Conservation (phyloP, 2,329 filamentous ascomycete species). For the Fusarium denticulatum region DNA sequence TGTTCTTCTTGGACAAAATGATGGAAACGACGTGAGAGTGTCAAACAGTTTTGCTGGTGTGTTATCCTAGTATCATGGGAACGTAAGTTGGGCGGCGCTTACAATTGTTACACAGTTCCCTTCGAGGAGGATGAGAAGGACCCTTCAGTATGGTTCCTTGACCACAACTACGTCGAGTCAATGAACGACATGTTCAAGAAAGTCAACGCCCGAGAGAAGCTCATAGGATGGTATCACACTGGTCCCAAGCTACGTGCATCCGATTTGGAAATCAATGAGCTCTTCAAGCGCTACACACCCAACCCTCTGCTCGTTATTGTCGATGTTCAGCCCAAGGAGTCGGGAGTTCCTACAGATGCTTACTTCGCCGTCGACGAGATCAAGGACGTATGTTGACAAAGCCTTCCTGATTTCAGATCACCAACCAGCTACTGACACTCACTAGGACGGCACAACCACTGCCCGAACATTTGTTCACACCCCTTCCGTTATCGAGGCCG, state of each 20-base stretch:
- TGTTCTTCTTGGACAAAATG: conserved; percentile 93
- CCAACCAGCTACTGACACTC: conserved; percentile 5
- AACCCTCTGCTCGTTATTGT: conserved; percentile 97
- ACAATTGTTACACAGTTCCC: conserved; percentile 70
- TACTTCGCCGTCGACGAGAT: conserved; percentile 99
- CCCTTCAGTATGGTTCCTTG: conserved; percentile 97
- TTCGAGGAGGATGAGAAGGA: conserved; percentile 99
- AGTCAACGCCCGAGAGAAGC: conserved; percentile 97
- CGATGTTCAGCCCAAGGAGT: conserved; percentile 97
- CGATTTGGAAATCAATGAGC: conserved; percentile 98
- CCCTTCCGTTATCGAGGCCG: conserved; percentile 96
- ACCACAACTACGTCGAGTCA: conserved; percentile 98
- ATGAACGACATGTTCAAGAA: conserved; percentile 99
- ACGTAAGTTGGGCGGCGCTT: conserved; percentile 20
- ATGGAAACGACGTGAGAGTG: conserved; percentile 94
- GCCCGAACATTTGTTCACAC: conserved; percentile 98
- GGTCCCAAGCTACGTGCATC: conserved; percentile 96
- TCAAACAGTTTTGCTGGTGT: conserved; percentile 98
- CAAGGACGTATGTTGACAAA: conserved; percentile 80
- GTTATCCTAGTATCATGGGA: conserved; percentile 27
- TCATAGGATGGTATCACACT: conserved; percentile 99
- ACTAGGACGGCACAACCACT: conserved; percentile 93
- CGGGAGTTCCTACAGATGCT: conserved; percentile 96
- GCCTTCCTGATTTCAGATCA: not conserved
- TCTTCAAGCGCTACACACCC: conserved; percentile 98